A percentile compares a stretch with the other conserved stretches of the same genome.
phyloP scores from a whole-genome alignment of 2,329 filamentous ascomycete species.

The Aureobasidium vineae region DNA sequence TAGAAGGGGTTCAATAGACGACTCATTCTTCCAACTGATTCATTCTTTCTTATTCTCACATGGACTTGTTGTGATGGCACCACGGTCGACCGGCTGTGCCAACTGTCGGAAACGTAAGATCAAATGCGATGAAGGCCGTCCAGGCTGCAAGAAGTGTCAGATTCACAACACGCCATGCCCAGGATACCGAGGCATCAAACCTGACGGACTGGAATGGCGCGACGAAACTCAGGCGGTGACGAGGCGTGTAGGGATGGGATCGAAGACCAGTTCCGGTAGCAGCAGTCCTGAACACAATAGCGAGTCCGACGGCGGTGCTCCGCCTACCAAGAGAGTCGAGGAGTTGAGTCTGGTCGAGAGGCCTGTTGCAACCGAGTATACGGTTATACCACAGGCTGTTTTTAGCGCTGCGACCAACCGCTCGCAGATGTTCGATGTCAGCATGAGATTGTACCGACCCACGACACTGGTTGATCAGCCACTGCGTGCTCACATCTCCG shows the following conservation, averaged over 20 bases:
- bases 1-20: neutral
- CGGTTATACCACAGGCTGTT: slow-evolving; percentile 7
- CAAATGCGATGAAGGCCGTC: slow-evolving; percentile 36
- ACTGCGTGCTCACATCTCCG: slow-evolving; percentile 13
- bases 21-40: neutral
- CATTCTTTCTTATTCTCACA: neutral
- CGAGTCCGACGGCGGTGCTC: neutral
- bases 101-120: slow-evolving; percentile 38
- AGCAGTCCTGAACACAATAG: neutral
- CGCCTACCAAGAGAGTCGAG: neutral
- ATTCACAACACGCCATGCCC: slow-evolving; percentile 37
- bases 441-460: slow-evolving; percentile 37
- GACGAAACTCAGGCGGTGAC: slow-evolving; percentile 34
- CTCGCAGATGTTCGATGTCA: slow-evolving; percentile 33
- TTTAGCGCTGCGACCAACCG: slow-evolving; percentile 27
- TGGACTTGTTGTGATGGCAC: slow-evolving; percentile 32
- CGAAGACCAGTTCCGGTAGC: neutral
- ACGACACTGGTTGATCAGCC: slow-evolving; percentile 26
- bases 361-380: neutral
- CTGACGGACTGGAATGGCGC: slow-evolving; percentile 33
- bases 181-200: slow-evolving; percentile 34
- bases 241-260: neutral
- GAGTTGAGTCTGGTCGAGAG: slow-evolving; percentile 1
- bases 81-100: slow-evolving; percentile 36
- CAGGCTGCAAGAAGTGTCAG: slow-evolving; percentile 35